Evolutionary conservation across 2,329 filamentous ascomycete species (phyloP), one percentile per base, ranked within the genome.

Genomic region (Conoideocrella luteorostrata): DNA sequence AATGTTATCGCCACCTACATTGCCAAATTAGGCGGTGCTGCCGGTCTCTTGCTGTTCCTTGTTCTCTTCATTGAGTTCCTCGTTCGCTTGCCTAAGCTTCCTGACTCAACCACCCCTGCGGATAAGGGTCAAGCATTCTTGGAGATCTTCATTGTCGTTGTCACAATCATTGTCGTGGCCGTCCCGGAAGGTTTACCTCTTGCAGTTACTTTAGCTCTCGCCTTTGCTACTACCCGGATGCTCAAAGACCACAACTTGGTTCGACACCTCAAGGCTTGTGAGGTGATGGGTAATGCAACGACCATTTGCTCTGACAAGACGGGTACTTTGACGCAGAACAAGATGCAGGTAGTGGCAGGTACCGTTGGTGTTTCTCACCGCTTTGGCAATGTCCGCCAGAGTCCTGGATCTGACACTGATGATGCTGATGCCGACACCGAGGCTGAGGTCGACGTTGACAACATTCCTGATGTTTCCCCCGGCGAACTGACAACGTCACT

Each of bases 51-150:
- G 7, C 72, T 95, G 37, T 95, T 96, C 66, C 73, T 91, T 37
- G 84, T 94, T 36, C 73, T 95, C 12, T 79, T 95, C 56, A 90
- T 95, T 67, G 78, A 88, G 55, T 96, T 95, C 59, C 70, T 93
- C 9, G 87, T 82, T 38, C 68, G 78, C 11, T 74, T 95, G 3
- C 69, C 71, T 5, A 59, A 74, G 64, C 43, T 67, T 63, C 50
- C 50, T 15, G 71, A 77, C 46, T 50, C 57, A 4, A 66, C 66
- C 2, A 74, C 74, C 0, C 73, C 88, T 3, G 81, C 86, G 3
- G 63, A 80, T 42, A 95, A 94, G 67, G 89, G 86, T 7, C 86
- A 91, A 56, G 73, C 78, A 41, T 88, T 88, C 55, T 72, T 88
- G 52, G 75, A 84, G 47, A 87, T 88, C 47, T 79, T 89, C 54